These are phyloP conservation scores for Hansenula sp. DNA, from an alignment of 1,139 yeast genomes.

Conservation along the genomic window DNA sequence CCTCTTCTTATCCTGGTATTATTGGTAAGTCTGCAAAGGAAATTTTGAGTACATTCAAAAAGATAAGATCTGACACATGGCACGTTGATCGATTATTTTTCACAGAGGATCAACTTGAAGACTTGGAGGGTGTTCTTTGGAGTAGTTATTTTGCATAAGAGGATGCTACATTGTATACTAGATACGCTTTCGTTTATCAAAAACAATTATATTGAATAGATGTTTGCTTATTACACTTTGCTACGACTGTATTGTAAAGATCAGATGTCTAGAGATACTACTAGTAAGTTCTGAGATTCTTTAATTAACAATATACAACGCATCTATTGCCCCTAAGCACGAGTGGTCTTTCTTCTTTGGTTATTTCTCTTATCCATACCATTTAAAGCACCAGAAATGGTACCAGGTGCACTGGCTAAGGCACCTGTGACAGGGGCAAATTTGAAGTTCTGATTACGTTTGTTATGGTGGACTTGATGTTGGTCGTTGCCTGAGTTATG, in stretches of 20 bases:
- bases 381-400: constrained; percentile 30
- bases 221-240: not conserved
- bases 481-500: constrained; percentile 11
- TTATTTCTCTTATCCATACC: constrained; percentile 28
- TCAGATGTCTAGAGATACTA: too few species aligned
- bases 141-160: constrained; percentile 82
- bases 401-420: constrained; percentile 25
- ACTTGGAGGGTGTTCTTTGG: constrained; percentile 91
- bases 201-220: not conserved
- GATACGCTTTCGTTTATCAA: too few species aligned
- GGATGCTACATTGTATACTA: not conserved
- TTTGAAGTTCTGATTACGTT: constrained; percentile 24
- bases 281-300: too few species aligned
- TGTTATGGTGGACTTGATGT: constrained; percentile 20
- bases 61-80: constrained; percentile 96
- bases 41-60: constrained; percentile 79
- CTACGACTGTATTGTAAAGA: too few species aligned
- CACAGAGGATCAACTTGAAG: constrained; percentile 77
- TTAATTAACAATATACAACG: not conserved
- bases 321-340: constrained; percentile 9
- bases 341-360: constrained; percentile 16
- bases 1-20: constrained; percentile 66
- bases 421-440: constrained; percentile 29
- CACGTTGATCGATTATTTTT: constrained; percentile 80
- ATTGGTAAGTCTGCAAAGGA: constrained; percentile 86